Conservation (phyloP, 2,329 filamentous ascomycete species). For the Aschersonia sp. region DNA sequence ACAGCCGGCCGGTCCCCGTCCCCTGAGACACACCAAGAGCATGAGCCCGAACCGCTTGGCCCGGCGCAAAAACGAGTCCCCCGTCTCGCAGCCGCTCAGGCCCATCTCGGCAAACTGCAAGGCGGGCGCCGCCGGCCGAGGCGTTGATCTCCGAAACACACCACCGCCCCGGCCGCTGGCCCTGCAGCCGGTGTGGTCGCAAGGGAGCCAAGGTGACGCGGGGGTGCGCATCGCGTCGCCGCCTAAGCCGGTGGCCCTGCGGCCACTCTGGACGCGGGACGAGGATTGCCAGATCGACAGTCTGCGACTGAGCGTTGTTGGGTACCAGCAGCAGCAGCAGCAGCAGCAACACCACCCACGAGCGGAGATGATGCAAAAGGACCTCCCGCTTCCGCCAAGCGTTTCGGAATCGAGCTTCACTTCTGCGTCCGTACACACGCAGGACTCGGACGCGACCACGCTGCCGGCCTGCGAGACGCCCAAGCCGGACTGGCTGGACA, state of each 20-base stretch:
- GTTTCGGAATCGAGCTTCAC: slow-evolving; percentile 11
- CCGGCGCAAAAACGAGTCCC: background rate
- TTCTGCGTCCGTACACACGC: slow-evolving; percentile 11
- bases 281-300: slow-evolving; percentile 5
- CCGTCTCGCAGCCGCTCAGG: background rate
- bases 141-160: background rate
- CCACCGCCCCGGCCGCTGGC: background rate
- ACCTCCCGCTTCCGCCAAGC: background rate
- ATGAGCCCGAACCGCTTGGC: slow-evolving; percentile 8
- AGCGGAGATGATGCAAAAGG: background rate
- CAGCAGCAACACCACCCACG: background rate
- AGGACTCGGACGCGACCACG: slow-evolving; percentile 8
- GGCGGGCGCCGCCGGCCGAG: background rate
- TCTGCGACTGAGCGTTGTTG: background rate
- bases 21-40: slow-evolving; percentile 8
- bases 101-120: slow-evolving; percentile 1
- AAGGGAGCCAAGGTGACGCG: too few relatives aligned
- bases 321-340: background rate
- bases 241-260: too few relatives aligned
- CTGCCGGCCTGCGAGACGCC: slow-evolving; percentile 6
- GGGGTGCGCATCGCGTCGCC: too few relatives aligned
- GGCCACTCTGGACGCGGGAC: too few relatives aligned
- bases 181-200: too few relatives aligned
- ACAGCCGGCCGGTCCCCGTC: slow-evolving; percentile 5
- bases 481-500: slow-evolving; percentile 2